Evolutionary conservation across 1,284 basidiomycete genomes (phyloP), one percentile per base, ranked within the genome.

Genomic region (Athelia psychrophila): DNA sequence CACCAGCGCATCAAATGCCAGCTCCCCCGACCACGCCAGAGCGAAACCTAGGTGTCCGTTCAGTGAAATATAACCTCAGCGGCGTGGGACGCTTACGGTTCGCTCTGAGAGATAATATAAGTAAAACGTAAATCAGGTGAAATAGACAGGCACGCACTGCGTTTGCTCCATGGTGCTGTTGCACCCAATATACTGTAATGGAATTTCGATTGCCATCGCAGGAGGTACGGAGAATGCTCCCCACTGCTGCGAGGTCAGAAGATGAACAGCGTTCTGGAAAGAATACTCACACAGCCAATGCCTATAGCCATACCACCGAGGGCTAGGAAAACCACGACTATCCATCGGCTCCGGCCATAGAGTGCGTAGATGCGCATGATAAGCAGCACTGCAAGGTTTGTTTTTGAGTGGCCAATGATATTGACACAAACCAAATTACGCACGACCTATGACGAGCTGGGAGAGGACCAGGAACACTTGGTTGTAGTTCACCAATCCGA

Each of bases 321-420:
- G 2, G 36, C 19, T n/a, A 52, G 8, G 22, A 56, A n/a, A n/a
- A 42, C 44, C 48, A 19, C 22, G 19, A 56, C 50, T 12, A 56
- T 9, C 18, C 50, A 32, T 18, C 51, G 55, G 22, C 30, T 47
- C 15, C 48, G 42, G 10, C 50, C 36, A 19, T 56, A 56, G 5
- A 58, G 44, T 15, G 56, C 54, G 48, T 50, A 55, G 19, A 40
- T 50, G 22, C 56, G 56, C n/a, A 54, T 23, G 9, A 25, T 47
- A 20, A 54, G 22, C n/a, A 54, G 50, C 5, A 20, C 53, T 54
- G n/a, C n/a, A n/a, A n/a, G n/a, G n/a, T n/a, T n/a, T n/a, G n/a
- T n/a, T n/a, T n/a, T n/a, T n/a, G n/a, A n/a, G n/a, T n/a, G n/a
- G n/a, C n/a, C n/a, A n/a, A n/a, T n/a, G n/a, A n/a, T n/a, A n/a